Evolutionary conservation across 2,329 filamentous ascomycete species (phyloP).

Genomic region (Pseudocercospora fijiensis): DNA sequence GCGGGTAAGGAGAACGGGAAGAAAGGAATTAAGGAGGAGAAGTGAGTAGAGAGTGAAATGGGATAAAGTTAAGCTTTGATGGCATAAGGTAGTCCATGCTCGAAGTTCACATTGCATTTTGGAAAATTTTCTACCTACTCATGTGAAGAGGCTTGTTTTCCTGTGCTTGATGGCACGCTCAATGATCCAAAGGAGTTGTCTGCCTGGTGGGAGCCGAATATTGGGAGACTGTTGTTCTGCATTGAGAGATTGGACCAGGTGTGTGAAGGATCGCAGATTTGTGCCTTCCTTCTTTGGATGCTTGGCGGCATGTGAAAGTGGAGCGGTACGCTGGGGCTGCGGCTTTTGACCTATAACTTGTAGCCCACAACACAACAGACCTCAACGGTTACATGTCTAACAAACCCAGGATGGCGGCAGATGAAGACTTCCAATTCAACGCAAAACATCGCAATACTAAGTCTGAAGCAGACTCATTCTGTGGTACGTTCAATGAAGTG

Average conservation of each 20-base stretch:
- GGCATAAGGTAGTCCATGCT: too few species aligned
- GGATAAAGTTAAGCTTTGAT: too few species aligned
- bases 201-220: constrained; percentile 5
- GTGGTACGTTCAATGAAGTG: not conserved
- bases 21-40: too few species aligned
- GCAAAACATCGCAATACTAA: not conserved
- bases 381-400: not conserved
- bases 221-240: constrained; percentile 5
- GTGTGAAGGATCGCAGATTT: not conserved
- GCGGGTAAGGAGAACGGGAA: too few species aligned
- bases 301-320: not conserved
- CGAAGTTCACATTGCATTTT: too few species aligned
- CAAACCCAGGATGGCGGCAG: not conserved
- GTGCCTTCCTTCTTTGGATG: not conserved
- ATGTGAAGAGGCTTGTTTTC: too few species aligned
- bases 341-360: not conserved
- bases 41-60: too few species aligned
- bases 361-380: not conserved
- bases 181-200: not conserved
- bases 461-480: not conserved
- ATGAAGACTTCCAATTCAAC: not conserved
- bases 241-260: not conserved
- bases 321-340: not conserved
- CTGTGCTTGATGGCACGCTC: constrained; percentile 1
- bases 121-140: too few species aligned